Evolutionary conservation across 169 alveolate genomes (phyloP), one percentile per base, ranked within the genome.

Genomic region (Eimeria sp.): DNA sequence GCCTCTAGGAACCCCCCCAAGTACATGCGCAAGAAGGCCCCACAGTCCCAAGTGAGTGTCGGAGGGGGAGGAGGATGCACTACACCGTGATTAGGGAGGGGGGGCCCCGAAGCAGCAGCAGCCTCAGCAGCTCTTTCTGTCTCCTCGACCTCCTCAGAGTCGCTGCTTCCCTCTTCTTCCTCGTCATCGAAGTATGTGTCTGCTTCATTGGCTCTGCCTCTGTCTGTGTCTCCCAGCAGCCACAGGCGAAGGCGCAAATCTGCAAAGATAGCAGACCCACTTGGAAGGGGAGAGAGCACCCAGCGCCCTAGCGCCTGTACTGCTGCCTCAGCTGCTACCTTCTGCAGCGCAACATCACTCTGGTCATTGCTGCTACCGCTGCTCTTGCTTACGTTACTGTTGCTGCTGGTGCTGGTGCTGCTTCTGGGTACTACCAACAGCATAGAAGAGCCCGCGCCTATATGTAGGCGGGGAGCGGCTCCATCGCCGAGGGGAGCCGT

Each of bases 221-320:
- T 16, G 74, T 30, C 52, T 54, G 20, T 27, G 91, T 85, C 91
- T 46, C 91, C 91, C 13, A 85, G 91, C 80, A 85, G 60, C 91
- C 91, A 85, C 40, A 85, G 60, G 78, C 78, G 91, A 27, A 85
- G 37, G 27, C 80, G 76, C 78, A 56, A 11, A 14, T 56, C 91
- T 10, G 80, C 62, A n/a, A n/a, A 82, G 76, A 49, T 3, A 4
- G 78, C 80, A 23, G 89, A 72, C 2, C 16, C 37, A 23, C 23
- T 40, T 58, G 8, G 20, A 0, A 18, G 85, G 30, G 91, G 91
- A 4, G 91, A 85, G 43, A 85, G 72, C 20, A 85, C 25, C 91
- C 91, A 85, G 25, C 91, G 77, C 40, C 91, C 91, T 62, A 85
- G 49, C n/a, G 58, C 91, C 60, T 85, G 91, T 27, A n/a, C 62